Base-by-base conservation (phyloP, 2,329 filamentous ascomycete species). In the Ophiostoma angusticollis region DNA sequence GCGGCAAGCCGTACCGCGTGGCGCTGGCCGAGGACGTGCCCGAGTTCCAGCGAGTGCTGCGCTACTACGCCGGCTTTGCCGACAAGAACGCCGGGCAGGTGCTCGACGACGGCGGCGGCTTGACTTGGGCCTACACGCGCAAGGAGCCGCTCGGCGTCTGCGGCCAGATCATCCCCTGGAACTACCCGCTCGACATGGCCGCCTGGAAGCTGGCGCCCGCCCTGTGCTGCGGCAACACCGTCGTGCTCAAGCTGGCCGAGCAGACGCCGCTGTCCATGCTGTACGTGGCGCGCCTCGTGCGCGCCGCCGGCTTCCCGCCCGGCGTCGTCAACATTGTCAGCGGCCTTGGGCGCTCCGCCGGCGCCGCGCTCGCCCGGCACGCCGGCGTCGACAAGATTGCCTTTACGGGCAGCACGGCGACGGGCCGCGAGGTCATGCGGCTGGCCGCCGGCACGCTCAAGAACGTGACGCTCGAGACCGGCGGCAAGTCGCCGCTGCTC, bases 81-180 rank as follows among this genome's bases (percentile, higher is more conserved):
- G 83, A 89, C 62, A 89, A 89, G 64, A 76, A 82, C 45, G 76
- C 78, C 44, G 82, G 84, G 23, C 74, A 83, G 53, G 78, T 80
- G n/a, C 84, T 87, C 48, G 77, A 81, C 49, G 80, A 78, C 9
- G 74, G 72, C 2, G 69, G 72, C 1, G 60, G 64, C 32, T 87
- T 86, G 59, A 70, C 87, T n/a, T n/a, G n/a, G 45, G 80, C 80
- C 3, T 89, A 87, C 54, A 86, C 80, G 0, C 61, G 84, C 40
- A 73, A 78, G 44, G 77, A 89, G 58, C 83, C 84, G 2, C 62
- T 89, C 24, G 84, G 84, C 28, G 83, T 91, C 0, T 83, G 81
- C 48, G 82, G 72, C 11, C 68, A 70, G 57, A 86, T 84, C 40
- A 81, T 82, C 39, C 78, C 79, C 0, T 84, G 80, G 79, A 84